Evolutionary conservation across 768 basidiomycete genomes (phyloP).

Genomic region (Boletellus emodensis): DNA sequence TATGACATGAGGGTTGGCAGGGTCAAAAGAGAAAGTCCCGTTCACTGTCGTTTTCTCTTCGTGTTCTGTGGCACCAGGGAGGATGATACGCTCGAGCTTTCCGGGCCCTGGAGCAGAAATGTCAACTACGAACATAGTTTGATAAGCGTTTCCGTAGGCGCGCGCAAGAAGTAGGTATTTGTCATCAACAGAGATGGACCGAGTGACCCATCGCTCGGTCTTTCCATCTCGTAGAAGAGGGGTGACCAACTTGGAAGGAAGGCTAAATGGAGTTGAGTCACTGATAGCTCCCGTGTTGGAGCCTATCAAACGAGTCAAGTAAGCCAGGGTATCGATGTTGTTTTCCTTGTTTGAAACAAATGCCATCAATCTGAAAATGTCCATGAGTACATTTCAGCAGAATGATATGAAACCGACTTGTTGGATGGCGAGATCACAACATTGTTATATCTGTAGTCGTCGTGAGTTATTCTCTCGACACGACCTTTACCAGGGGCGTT

Average conservation of each 20-base stretch:
- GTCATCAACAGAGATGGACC: conserved; percentile 38
- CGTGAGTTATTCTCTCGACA: conserved; percentile 41
- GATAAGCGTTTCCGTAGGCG: conserved; percentile 25
- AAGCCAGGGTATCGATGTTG: conserved; percentile 35
- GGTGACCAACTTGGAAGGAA: conserved; percentile 34
- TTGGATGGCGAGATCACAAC: conserved; percentile 34
- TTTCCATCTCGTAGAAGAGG: conserved; percentile 29
- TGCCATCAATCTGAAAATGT: conserved; percentile 31
- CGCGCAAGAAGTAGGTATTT: conserved; percentile 34
- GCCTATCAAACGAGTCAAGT: conserved; percentile 29
- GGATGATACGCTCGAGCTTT: conserved; percentile 27
- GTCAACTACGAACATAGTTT: conserved; percentile 31
- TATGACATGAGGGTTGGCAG: conserved; percentile 24
- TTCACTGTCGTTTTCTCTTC: conserved; percentile 22
- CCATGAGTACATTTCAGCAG: neutral
- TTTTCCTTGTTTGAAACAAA: conserved; percentile 43
- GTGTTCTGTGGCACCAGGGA: conserved; percentile 34
- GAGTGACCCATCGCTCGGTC: conserved; percentile 30
- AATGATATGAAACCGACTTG: conserved; percentile 23
- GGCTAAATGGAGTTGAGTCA: conserved; percentile 28
- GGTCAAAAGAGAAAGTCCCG: conserved; percentile 32
- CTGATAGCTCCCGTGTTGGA: conserved; percentile 31
- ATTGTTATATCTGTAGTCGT: conserved; percentile 31
- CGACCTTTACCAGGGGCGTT: conserved; percentile 39
- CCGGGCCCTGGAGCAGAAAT: conserved; percentile 27